A percentile compares a stretch with the other conserved stretches of the same genome.
These are phyloP conservation scores for Fraxinus sp. DNA, from an alignment of 305 asterid genomes.

Conservation along the genomic window DNA sequence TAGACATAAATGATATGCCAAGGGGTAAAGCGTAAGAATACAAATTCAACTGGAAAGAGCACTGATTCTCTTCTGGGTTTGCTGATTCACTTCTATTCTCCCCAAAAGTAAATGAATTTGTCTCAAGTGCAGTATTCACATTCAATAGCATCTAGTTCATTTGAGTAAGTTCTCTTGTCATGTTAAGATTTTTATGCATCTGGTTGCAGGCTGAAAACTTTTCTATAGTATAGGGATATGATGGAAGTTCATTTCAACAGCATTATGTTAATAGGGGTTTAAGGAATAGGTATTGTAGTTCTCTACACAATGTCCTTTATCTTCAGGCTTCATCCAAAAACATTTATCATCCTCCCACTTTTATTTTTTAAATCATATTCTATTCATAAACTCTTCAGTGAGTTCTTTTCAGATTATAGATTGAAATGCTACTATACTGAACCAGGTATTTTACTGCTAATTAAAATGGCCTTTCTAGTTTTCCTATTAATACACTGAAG, in stretches of 20 bases:
- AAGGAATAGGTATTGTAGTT: slow-evolving; percentile 46
- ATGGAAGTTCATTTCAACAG: slow-evolving; percentile 54
- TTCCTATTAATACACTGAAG: neutral
- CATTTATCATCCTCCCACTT: neutral
- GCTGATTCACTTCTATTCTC: neutral
- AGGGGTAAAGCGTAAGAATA: neutral
- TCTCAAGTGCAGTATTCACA: neutral
- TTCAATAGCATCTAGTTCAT: neutral
- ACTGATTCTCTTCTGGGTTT: neutral
- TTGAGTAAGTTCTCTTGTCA: neutral
- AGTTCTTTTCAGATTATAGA: slow-evolving; percentile 65
- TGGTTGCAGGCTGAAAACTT: slow-evolving; percentile 50
- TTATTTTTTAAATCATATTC: slow-evolving; percentile 11
- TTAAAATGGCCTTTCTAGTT: slow-evolving; percentile 3
- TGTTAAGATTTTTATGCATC: slow-evolving; percentile 21
- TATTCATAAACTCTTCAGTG: slow-evolving; percentile 36
- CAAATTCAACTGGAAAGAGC: neutral
- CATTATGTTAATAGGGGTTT: slow-evolving; percentile 51
- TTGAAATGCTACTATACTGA: slow-evolving; percentile 66
- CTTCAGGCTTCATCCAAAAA: neutral
- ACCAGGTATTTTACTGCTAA: slow-evolving; percentile 44
- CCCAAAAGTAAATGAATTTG: neutral
- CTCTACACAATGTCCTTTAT: slow-evolving; percentile 13
- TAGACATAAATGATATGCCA: neutral
- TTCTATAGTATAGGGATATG: slow-evolving; percentile 62